phyloP scores from a whole-genome alignment of 306 rosid genomes.

The Lagenaria siceraria region DNA sequence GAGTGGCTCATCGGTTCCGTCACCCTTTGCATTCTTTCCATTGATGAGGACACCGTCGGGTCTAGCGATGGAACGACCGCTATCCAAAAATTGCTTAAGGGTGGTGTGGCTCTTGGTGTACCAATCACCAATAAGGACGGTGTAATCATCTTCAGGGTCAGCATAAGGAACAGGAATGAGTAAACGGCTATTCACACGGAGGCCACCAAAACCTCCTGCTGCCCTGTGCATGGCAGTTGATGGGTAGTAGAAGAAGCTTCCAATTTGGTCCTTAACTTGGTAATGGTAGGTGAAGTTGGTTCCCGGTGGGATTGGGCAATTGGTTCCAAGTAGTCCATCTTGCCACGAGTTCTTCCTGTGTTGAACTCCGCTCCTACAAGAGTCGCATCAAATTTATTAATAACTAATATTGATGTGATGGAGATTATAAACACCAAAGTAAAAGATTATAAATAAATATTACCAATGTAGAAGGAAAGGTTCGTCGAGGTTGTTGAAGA shows the following conservation, averaged over 20 bases:
- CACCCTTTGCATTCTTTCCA: conserved; percentile 44
- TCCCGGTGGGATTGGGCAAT: no score
- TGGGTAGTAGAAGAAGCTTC: neutral
- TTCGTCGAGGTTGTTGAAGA: conserved; percentile 70
- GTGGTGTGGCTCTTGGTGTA: conserved; percentile 50
- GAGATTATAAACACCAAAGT: no score
- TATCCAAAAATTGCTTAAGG: conserved; percentile 33
- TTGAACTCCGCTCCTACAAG: conserved; percentile 37
- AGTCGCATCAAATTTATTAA: neutral
- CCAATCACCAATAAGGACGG: conserved; percentile 72
- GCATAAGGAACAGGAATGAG: conserved; percentile 31
- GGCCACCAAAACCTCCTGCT: conserved; percentile 55
- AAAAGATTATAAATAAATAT: no score
- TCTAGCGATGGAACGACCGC: conserved; percentile 41
- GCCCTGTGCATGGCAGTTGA: neutral
- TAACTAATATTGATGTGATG: no score
- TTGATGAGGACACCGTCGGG: conserved; percentile 62
- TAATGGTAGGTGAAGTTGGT: no score
- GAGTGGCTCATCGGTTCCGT: conserved; percentile 49
- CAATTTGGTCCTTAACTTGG: conserved; percentile 15
- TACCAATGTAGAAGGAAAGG: conserved; percentile 62
- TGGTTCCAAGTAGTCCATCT: no score
- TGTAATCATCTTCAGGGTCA: no score
- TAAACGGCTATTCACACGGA: conserved; percentile 48
- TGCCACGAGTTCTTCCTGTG: conserved; percentile 47